Conservation (phyloP, 768 basidiomycete species). For the Dendrothele bispora region DNA sequence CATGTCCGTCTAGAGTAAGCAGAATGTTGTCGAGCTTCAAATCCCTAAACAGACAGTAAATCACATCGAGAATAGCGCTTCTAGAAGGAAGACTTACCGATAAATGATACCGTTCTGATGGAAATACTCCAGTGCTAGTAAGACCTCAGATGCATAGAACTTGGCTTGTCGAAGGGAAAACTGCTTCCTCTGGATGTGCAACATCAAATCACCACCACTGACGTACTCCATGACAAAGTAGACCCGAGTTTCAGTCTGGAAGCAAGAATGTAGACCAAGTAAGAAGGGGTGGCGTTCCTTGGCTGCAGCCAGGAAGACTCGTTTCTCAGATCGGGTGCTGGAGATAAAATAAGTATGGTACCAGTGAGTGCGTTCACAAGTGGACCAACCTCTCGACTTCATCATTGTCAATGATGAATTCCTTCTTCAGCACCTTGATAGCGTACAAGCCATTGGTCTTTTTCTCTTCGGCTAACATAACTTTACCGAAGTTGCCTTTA, state of each 20-base stretch:
- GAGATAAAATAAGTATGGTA: neutral
- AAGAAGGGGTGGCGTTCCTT: slow-evolving; percentile 97
- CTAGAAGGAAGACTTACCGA: slow-evolving; percentile 53
- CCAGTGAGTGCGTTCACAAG: too few relatives aligned
- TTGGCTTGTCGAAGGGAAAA: slow-evolving; percentile 99
- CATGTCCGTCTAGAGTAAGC: slow-evolving; percentile 93
- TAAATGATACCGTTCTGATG: slow-evolving; percentile 99
- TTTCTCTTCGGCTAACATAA: slow-evolving; percentile 99
- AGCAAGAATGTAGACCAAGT: slow-evolving; percentile 95
- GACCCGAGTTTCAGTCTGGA: slow-evolving; percentile 98
- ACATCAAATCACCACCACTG: slow-evolving; percentile 97
- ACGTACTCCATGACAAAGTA: slow-evolving; percentile 99
- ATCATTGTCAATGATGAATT: slow-evolving; percentile 99
- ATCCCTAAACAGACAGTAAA: slow-evolving; percentile 54
- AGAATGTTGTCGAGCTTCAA: slow-evolving; percentile 98
- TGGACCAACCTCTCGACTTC: slow-evolving; percentile 90
- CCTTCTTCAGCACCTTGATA: slow-evolving; percentile 99
- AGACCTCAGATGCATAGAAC: slow-evolving; percentile 96
- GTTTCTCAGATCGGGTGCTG: slow-evolving; percentile 98
- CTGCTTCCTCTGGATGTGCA: slow-evolving; percentile 98
- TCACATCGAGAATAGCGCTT: neutral
- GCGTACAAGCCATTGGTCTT: slow-evolving; percentile 84
- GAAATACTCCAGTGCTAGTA: slow-evolving; percentile 96
- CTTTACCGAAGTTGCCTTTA: slow-evolving; percentile 99
- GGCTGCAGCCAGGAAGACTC: slow-evolving; percentile 97